Evolutionary conservation across 2,329 filamentous ascomycete species (phyloP).

Genomic region (Pseudocercospora crystallina): DNA sequence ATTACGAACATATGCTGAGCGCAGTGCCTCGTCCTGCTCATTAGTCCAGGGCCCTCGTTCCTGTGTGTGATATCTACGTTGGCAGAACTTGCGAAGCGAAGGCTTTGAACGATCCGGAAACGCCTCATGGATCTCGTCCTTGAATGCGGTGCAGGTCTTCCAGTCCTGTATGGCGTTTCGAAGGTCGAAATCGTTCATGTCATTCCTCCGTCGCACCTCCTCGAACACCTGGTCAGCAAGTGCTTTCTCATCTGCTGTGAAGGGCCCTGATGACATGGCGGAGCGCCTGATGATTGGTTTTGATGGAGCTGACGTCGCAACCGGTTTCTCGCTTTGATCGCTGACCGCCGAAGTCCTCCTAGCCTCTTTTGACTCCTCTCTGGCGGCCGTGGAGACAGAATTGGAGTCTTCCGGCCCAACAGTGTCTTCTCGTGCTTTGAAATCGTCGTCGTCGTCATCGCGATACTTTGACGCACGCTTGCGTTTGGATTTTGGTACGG

Average conservation of each 20-base stretch:
- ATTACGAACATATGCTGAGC: constrained; percentile 46
- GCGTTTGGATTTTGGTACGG: constrained; percentile 3
- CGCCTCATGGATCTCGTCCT: constrained; percentile 26
- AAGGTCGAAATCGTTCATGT: constrained; percentile 22
- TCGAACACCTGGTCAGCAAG: constrained; percentile 29
- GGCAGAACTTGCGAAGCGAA: constrained; percentile 47
- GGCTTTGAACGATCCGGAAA: constrained; percentile 36
- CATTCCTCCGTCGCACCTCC: constrained; percentile 15
- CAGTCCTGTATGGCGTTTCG: constrained; percentile 26
- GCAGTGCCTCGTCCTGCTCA: constrained; percentile 59
- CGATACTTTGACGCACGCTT: constrained; percentile 17
- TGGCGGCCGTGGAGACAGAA: constrained; percentile 2
- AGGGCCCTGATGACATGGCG: constrained; percentile 3
- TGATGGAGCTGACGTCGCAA: background rate
- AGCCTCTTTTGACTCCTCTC: constrained; percentile 6
- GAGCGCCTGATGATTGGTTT: no score
- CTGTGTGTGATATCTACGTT: constrained; percentile 65
- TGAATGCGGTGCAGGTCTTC: constrained; percentile 35
- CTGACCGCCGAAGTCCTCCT: constrained; percentile 2
- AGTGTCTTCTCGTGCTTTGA: constrained; percentile 4
- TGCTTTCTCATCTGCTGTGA: constrained; percentile 26
- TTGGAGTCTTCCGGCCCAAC: constrained; percentile 9
- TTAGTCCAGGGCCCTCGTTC: constrained; percentile 60
- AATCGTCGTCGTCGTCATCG: constrained; percentile 20
- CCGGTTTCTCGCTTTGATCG: background rate